A percentile compares a stretch with the other conserved stretches of the same genome.
phyloP scores from a whole-genome alignment of 768 basidiomycete genomes.

The Suillus cothurnatus region DNA sequence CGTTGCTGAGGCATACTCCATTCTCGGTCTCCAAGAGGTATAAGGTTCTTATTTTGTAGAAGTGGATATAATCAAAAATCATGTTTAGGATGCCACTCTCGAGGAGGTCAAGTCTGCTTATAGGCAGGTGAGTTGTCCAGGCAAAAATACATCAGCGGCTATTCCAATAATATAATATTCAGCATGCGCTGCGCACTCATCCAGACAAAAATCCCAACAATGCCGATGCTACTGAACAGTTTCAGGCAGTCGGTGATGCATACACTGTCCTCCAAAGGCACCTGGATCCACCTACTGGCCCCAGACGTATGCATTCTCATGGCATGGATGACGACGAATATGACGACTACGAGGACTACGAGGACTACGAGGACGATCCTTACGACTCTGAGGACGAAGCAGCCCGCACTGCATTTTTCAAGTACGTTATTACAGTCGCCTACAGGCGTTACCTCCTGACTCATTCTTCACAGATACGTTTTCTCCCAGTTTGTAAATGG shows the following conservation, averaged over 20 bases:
- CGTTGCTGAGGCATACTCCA: conserved; percentile 39
- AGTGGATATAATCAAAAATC: conserved; percentile 13
- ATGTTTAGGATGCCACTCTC: conserved; percentile 54
- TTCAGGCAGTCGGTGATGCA: conserved; percentile 70
- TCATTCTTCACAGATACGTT: conserved; percentile 41
- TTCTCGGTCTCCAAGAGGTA: conserved; percentile 60
- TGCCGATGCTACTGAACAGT: conserved; percentile 64
- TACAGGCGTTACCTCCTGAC: conserved; percentile 9
- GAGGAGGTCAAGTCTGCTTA: conserved; percentile 70
- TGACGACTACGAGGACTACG: conserved; percentile 36
- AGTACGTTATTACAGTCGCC: conserved; percentile 35
- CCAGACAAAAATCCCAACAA: conserved; percentile 78
- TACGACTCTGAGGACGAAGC: conserved; percentile 35
- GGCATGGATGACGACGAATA: conserved; percentile 40
- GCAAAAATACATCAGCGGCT: conserved; percentile 5
- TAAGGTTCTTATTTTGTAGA: conserved; percentile 1
- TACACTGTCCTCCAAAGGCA: conserved; percentile 63
- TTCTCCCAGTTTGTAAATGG: conserved; percentile 49
- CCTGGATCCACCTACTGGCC: conserved; percentile 41
- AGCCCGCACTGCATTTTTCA: conserved; percentile 45
- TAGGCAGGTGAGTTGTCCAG: conserved; percentile 53
- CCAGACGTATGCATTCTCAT: conserved; percentile 18
- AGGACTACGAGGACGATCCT: conserved; percentile 33
- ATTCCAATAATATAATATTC: conserved; percentile 3
- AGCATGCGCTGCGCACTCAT: conserved; percentile 70